Base-by-base conservation (phyloP, 345 rosid species). In the Eucalyptus globulus region DNA sequence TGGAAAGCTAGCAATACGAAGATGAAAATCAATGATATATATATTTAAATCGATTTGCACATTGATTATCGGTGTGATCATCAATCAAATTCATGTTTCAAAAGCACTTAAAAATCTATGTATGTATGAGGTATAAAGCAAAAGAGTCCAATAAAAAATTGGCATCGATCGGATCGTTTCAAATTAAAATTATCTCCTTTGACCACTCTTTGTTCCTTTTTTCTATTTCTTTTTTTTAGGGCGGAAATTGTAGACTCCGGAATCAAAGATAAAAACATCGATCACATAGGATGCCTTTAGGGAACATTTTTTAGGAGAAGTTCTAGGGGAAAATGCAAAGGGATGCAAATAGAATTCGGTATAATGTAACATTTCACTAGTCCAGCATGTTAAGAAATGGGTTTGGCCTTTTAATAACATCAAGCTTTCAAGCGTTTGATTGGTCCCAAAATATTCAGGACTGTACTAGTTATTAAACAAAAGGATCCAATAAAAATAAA, bases 11-110 rank as follows among this genome's bases (percentile, higher is more conserved):
- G 8, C 14, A 34, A 62, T 14, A 7, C 3, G 0, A 27, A 27
- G 8, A 65, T 65, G 37, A 65, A 62, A 62, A 0, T 16, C 6
- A 15, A 31, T 3, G 40, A 65, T 62, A 29, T 6, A 3, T 16
- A 16, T 16, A 2, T 49, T 4, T 34, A 34, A 34, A 34, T 34
- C 34, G 34, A 34, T 34, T 0, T 53, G 24, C 24, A 14, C 21
- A 8, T 0, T 16, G 1, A 1, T 69, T 5, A 16, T 15, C 2
- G 4, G 7, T 16, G 4, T 34, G 24, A 17, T 8, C 22, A 34
- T 16, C 6, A 0, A 31, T 19, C 3, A 69, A 34, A 69, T 5
- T 69, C 12, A 5, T 17, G 11, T 34, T 69, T 69, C 19, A 5
- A 31, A 69, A 69, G 21, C 26, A 10, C 13, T 19, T 3, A 21